Conservation (phyloP, 1,139 yeast species). For the Kazachstania sp. region DNA sequence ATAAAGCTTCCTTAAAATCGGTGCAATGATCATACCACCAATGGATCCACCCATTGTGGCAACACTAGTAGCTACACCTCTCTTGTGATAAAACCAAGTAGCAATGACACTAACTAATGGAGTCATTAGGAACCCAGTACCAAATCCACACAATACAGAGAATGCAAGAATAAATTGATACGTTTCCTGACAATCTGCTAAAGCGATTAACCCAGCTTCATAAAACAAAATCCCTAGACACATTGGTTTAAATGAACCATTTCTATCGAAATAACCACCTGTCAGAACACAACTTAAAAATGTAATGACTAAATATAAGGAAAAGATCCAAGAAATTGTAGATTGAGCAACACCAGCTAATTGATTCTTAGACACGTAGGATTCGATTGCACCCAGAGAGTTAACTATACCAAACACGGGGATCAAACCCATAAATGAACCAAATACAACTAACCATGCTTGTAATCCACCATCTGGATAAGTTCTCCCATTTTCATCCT, state of each 20-base stretch:
- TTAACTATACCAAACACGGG: conserved; percentile 61
- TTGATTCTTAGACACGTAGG: conserved; percentile 53
- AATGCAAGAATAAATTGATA: conserved; percentile 51
- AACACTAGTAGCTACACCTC: conserved; percentile 49
- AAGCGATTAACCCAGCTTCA: conserved; percentile 42
- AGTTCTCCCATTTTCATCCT: conserved; percentile 15
- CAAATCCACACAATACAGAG: conserved; percentile 45
- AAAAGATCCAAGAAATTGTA: conserved; percentile 62
- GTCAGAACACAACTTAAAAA: conserved; percentile 52
- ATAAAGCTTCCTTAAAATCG: conserved; percentile 47
- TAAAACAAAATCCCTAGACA: conserved; percentile 38
- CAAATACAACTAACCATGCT: conserved; percentile 49
- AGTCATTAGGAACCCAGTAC: conserved; percentile 48
- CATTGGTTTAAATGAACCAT: conserved; percentile 41
- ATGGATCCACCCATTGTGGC: conserved; percentile 58
- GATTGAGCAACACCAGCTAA: conserved; percentile 42
- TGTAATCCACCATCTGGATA: conserved; percentile 29
- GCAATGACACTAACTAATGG: conserved; percentile 52
- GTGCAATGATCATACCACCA: conserved; percentile 58
- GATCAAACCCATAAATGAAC: conserved; percentile 55
- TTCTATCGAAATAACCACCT: conserved; percentile 46
- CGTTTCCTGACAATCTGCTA: conserved; percentile 42
- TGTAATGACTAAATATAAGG: conserved; percentile 50
- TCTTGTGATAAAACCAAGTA: conserved; percentile 47
- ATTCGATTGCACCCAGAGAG: conserved; percentile 61